Evolutionary conservation across 2,329 filamentous ascomycete species (phyloP).

Genomic region (Colletotrichum paranaense): DNA sequence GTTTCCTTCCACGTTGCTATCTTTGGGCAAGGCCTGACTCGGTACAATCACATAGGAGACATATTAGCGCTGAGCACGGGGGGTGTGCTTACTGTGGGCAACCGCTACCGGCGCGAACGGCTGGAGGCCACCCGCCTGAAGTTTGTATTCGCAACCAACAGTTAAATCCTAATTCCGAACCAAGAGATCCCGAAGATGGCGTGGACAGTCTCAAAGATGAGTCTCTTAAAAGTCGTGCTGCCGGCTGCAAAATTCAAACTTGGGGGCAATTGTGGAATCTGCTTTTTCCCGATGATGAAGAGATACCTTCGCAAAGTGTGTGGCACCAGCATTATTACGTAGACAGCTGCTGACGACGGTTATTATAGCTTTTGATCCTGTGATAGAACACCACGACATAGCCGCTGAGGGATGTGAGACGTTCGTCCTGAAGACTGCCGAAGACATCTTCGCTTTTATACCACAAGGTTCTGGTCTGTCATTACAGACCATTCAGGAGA

Average conservation of each 20-base stretch:
- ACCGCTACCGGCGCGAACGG: no score
- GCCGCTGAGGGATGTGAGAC: neutral
- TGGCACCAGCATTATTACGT: neutral
- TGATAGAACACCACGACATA: conserved; percentile 7
- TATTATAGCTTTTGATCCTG: neutral
- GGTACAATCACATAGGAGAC: neutral
- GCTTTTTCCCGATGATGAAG: neutral
- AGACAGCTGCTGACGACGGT: neutral
- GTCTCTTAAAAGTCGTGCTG: neutral
- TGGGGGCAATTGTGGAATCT: neutral
- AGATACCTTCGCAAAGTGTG: neutral
- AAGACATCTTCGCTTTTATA: no score
- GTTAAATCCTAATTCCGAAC: neutral
- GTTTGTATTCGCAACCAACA: neutral
- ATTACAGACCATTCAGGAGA: no score
- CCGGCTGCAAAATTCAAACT: neutral
- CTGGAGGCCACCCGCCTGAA: neutral
- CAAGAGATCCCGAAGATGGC: neutral
- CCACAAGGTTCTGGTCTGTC: no score
- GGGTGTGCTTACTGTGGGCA: neutral
- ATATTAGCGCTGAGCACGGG: neutral
- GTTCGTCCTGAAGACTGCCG: neutral
- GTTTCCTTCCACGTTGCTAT: no score
- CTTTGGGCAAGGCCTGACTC: neutral
- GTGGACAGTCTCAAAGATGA: neutral